Evolutionary conservation across 169 alveolate genomes (phyloP).

Genomic region (Plasmodium knowlesi): DNA sequence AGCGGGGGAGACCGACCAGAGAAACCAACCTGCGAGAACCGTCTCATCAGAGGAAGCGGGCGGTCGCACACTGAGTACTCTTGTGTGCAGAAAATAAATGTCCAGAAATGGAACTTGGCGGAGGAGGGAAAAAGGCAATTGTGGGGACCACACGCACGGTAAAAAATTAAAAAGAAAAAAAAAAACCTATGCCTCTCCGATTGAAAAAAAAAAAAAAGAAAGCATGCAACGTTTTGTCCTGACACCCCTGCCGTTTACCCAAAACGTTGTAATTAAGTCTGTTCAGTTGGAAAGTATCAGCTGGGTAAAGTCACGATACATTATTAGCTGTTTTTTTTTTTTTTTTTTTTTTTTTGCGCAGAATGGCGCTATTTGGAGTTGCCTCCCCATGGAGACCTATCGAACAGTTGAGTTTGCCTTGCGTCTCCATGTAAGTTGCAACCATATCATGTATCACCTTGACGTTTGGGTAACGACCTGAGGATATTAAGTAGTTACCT

Average conservation of each 20-base stretch:
- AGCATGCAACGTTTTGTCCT: neutral
- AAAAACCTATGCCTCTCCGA: neutral
- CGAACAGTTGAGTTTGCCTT: neutral
- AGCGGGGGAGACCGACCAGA: neutral
- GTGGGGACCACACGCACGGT: neutral
- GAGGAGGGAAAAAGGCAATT: neutral
- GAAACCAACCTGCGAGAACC: neutral
- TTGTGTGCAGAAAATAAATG: neutral
- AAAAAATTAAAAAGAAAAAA: neutral
- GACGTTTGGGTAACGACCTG: neutral
- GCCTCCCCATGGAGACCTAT: neutral
- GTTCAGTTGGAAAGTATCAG: neutral
- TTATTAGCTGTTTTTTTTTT: neutral
- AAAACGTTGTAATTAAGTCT: neutral
- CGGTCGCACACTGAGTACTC: neutral
- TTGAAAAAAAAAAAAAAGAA: neutral
- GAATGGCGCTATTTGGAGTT: neutral
- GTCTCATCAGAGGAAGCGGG: neutral
- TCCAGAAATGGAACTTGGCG: neutral
- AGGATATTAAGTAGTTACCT: neutral
- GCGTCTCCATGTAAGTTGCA: neutral
- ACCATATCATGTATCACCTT: neutral
- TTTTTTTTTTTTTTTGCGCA: neutral
- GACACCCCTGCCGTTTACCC: neutral
- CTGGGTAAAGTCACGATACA: neutral